Evolutionary conservation across 805 yeast genomes (phyloP), one percentile per base, ranked within the genome.

Genomic region (Cyberlindnera samutprakarnensis): DNA sequence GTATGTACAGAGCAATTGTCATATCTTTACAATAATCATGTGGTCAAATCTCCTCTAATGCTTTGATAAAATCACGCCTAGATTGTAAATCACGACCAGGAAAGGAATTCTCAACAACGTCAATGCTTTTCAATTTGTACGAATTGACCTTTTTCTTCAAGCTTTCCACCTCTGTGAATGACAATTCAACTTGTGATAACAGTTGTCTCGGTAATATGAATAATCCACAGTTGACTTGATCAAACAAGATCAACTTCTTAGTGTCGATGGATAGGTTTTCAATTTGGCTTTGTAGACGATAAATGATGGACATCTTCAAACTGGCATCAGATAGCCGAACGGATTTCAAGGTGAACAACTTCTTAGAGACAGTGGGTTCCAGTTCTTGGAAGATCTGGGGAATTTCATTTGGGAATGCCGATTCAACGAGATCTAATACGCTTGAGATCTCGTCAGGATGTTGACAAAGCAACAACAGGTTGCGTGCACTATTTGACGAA

Each of bases 341-440:
- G 7, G 25, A 10, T 21, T 31, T 16, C 9, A 17, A n/a, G n/a
- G 13, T 21, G 17, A 26, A 31, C 12, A 31, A 15, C 11, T 16
- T 14, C 3, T n/a, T n/a, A 7, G n/a, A 12, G 13, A 31, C 15
- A 4, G 2, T 15, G 2, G n/a, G 18, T n/a, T 26, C 30, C 18
- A 31, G 15, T 23, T 22, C 20, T 17, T 21, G 21, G n/a, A 25
- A 13, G 20, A 15, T 25, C 5, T 14, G 7, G 11, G 19, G 9
- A 25, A 23, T 26, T 18, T n/a, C 7, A 8, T 28, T n/a, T 7
- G 20, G 7, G 24, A 17, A 25, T 23, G 28, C 35, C 33, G 12
- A 14, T 19, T 37, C 41, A 15, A 35, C 11, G 12, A 41, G 22
- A 17, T 41, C 44, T 14, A 41, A 10, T 6, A 41, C 19, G 15